Base-by-base conservation (phyloP, 257 asterid genomes). In the Capsicum baccatum region DNA sequence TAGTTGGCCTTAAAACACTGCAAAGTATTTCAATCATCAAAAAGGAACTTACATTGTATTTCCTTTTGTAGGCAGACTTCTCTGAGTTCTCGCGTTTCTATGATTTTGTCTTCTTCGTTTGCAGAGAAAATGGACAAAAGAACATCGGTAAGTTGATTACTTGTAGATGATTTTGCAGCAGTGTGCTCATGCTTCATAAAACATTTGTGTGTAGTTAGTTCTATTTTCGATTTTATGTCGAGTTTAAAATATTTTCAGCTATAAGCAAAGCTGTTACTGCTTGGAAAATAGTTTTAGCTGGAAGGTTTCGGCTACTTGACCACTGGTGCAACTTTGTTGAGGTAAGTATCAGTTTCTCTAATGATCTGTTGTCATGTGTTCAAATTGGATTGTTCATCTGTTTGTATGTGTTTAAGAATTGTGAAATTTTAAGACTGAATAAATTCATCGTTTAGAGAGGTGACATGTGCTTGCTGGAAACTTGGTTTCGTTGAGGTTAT, bases 81-180 rank as follows among this genome's bases (percentile, higher is more conserved):
- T 90, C 94, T 7, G 98, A 94, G 89, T 97, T 95, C 86, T 89
- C 94, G 2, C 90, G 93, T 83, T 95, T 97, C 89, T 97, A 95
- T 83, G 94, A 95, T 85, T 97, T 97, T 87, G 94, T 97, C 42
- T 97, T 95, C 94, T 93, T 94, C 91, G 88, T 97, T 79, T 94
- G 95, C 93, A 94, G 99, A 88, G 97, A 95, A 89, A 95, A 95
- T 86, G 97, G 99, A 83, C 99, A 97, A 85, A 97, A 91, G 85
- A 95, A 83, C 85, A 94, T 95, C 86, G 88, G 99, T 97, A 91
- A 93, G 99, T 91, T 64, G 63, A 78, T 86, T 67, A 44, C 48
- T 78, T 33, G 8, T 35, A 17, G 50, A 58, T 73, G 47, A 58
- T 26, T 71, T 64, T 78, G 26, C 81, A 78, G 81, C 48, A 78